Percentiles rank a stretch among this genome's conserved stretches.
Conservation (phyloP, 441 rosid genomes). For the Hura crepitans region DNA sequence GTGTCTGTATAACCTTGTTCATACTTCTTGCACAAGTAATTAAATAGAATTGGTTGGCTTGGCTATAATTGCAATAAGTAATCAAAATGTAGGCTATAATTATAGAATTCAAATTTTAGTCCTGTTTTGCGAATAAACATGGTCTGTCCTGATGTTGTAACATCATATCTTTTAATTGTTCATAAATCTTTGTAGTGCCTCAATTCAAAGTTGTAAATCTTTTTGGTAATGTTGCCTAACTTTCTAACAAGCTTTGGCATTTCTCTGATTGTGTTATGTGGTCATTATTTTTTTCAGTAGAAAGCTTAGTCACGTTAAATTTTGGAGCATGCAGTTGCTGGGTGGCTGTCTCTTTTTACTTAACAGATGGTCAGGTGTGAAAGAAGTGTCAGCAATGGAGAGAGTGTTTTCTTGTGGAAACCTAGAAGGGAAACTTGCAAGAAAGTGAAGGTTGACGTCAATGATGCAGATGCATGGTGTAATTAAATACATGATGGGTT, state of each 20-base stretch:
- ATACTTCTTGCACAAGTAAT: too few species aligned
- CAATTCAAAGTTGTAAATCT: background rate
- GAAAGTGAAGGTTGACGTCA: slow-evolving; percentile 19
- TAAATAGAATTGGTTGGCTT: background rate
- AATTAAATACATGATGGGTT: slow-evolving; percentile 34
- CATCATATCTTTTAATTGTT: background rate
- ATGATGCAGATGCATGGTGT: slow-evolving; percentile 38
- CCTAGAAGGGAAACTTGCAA: slow-evolving; percentile 17
- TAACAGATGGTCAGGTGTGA: slow-evolving; percentile 30
- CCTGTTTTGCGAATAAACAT: background rate
- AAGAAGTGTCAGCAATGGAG: slow-evolving; percentile 32
- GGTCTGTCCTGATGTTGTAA: background rate
- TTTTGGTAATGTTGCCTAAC: background rate
- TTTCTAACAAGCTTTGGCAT: background rate
- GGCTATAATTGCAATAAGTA: background rate
- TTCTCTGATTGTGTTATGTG: background rate
- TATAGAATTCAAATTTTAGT: background rate
- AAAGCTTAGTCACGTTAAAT: slow-evolving; percentile 29
- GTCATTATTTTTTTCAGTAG: slow-evolving; percentile 35
- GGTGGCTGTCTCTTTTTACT: slow-evolving; percentile 34
- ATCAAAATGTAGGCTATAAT: background rate
- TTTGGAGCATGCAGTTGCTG: slow-evolving; percentile 41
- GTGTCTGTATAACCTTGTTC: too few species aligned
- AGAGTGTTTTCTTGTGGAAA: slow-evolving; percentile 21
- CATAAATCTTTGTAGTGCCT: background rate